Evolutionary conservation across 1,284 basidiomycete species (phyloP).

Genomic region (Ceratobasidium theobromae): DNA sequence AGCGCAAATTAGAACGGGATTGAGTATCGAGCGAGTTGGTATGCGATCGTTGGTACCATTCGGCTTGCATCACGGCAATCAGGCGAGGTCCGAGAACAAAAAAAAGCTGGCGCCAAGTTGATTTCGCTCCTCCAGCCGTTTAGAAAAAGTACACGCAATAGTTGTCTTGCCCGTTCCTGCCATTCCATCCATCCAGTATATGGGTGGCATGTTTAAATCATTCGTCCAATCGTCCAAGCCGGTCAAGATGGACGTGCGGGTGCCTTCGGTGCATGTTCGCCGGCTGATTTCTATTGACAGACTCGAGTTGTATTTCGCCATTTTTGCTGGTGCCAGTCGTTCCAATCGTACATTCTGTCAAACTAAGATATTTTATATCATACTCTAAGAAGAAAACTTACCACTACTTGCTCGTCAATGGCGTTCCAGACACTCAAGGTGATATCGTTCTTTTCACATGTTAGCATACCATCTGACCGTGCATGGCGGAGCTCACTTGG

Average conservation of each 20-base stretch:
- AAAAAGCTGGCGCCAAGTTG: not conserved
- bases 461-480: too few relatives aligned
- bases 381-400: not conserved
- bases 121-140: not conserved
- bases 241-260: not conserved
- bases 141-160: not conserved
- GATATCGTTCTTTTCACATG: not conserved
- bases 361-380: not conserved
- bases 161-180: too few relatives aligned
- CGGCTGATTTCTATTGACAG: not conserved
- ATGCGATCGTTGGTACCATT: too few relatives aligned
- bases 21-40: not conserved
- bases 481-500: too few relatives aligned
- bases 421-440: not conserved
- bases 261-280: not conserved
- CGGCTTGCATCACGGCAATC: too few relatives aligned
- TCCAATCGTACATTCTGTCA: not conserved
- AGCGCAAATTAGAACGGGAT: not conserved
- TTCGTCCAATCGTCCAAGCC: not conserved
- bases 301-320: not conserved
- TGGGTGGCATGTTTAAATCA: not conserved
- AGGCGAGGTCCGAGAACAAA: not conserved
- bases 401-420: not conserved
- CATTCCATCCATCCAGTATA: too few relatives aligned
- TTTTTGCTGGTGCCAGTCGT: not conserved